Percentiles rank a stretch among this genome's conserved stretches.
Conservation (phyloP, 306 rosid genomes). For the Oxytropis ochrocephala region DNA sequence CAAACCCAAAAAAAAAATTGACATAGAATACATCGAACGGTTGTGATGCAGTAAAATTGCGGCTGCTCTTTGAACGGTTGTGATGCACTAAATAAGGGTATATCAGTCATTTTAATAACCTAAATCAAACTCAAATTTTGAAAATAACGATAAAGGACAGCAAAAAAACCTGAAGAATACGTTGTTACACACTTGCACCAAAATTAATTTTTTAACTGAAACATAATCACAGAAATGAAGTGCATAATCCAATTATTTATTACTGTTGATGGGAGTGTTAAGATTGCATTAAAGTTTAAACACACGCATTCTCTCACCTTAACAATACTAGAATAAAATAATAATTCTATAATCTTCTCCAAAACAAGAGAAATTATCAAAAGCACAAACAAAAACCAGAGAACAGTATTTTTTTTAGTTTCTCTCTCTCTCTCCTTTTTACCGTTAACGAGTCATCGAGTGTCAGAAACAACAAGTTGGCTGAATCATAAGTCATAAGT, state of each 20-base stretch:
- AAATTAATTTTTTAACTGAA: background rate
- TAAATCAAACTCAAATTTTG: constrained; percentile 14
- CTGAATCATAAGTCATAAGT: too few relatives aligned
- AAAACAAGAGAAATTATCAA: background rate
- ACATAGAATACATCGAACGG: too few relatives aligned
- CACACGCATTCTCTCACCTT: background rate
- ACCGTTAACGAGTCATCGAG: constrained; percentile 37
- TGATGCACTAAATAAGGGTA: constrained; percentile 31
- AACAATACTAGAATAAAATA: background rate
- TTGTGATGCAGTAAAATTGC: too few relatives aligned
- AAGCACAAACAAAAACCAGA: constrained; percentile 5
- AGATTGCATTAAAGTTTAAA: background rate
- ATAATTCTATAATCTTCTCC: background rate
- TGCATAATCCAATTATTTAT: background rate
- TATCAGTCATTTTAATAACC: constrained; percentile 14
- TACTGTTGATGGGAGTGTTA: background rate
- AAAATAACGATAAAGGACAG: constrained; percentile 33
- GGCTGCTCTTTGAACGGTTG: too few relatives aligned
- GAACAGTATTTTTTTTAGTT: background rate
- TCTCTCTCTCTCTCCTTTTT: constrained; percentile 24
- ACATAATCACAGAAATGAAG: background rate
- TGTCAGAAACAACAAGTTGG: constrained; percentile 35
- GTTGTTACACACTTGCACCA: constrained; percentile 7
- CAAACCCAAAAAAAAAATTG: too few relatives aligned
- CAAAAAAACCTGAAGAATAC: constrained; percentile 26